phyloP scores from a whole-genome alignment of 768 basidiomycete genomes.

The Phlegmacium glaucopus region DNA sequence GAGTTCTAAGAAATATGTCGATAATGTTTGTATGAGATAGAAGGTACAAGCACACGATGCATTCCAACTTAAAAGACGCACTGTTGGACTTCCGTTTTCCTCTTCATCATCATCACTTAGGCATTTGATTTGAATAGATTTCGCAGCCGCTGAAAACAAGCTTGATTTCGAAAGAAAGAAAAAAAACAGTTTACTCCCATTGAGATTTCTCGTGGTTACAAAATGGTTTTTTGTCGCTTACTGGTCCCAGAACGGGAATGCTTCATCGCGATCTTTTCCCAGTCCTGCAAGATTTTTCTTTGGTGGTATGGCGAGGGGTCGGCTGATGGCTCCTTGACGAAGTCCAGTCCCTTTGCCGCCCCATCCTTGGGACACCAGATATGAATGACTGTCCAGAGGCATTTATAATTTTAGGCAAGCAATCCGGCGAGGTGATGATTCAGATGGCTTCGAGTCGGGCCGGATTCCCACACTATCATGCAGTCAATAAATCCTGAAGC shows the following conservation, averaged over 20 bases:
- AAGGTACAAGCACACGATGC: no score
- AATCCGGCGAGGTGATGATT: no score
- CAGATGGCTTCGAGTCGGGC: no score
- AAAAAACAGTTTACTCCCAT: neutral
- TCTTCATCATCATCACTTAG: conserved; percentile 51
- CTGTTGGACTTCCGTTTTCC: conserved; percentile 34
- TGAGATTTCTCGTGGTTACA: no score
- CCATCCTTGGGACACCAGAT: conserved; percentile 85
- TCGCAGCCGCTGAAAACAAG: conserved; percentile 78
- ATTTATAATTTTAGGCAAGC: conserved; percentile 32
- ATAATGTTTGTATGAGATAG: neutral
- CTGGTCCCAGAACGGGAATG: conserved; percentile 99
- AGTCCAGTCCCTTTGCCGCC: conserved; percentile 81
- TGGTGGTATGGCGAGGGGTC: conserved; percentile 75
- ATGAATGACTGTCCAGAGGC: conserved; percentile 70
- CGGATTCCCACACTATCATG: no score
- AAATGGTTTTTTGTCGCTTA: conserved; percentile 36
- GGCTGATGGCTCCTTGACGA: conserved; percentile 74
- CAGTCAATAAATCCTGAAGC: no score
- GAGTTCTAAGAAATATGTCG: no score
- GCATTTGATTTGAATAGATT: conserved; percentile 74
- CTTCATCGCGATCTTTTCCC: conserved; percentile 92
- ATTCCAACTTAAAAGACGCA: no score
- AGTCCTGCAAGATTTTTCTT: conserved; percentile 85
- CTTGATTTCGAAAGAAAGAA: conserved; percentile 32